Evolutionary conservation across 176 grass and related monocot genomes (phyloP), one percentile per base, ranked within the genome.

Genomic region (Alloteropsis semialata): DNA sequence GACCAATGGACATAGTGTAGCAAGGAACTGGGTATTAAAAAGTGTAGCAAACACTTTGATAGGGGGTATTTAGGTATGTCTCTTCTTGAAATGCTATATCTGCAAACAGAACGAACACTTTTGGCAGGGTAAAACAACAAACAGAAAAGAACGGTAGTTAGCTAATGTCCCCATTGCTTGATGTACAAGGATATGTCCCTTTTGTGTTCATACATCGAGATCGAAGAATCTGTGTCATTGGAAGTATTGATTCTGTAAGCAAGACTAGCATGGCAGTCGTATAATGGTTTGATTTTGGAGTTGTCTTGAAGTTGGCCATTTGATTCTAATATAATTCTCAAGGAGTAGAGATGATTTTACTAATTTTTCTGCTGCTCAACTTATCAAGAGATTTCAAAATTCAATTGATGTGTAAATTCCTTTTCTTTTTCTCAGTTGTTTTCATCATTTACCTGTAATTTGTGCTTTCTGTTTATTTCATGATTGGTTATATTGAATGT

Each of bases 401-500:
- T 27, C 8, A 10, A 27, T 43, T 81, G 49, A 64, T 34, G 13
- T 34, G 6, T 78, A 77, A 16, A 18, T 78, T 82, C 44, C 62
- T 38, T n/a, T n/a, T n/a, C n/a, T n/a, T 56, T 70, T 81, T 78
- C 11, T 68, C 66, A 74, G 49, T 34, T 58, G 28, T 79, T 78
- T 32, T 36, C 65, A 65, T 18, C 13, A 57, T 72, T 81, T 72
- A 32, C n/a, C n/a, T 67, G 24, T 76, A 80, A 75, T 51, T 80
- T 61, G 22, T 69, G 33, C 25, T 69, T 29, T 84, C 36, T 81
- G 22, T 24, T 81, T 84, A 60, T 49, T 71, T 57, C 51, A 70
- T 76, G 72, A 65, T 46, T 76, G 74, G 65, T 65, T 87, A 76
- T 37, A 76, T 88, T 67, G 46, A 89, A 85, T 41, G 32, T 67